Percentiles rank a stretch among this genome's conserved stretches.
Conservation (phyloP, 1,284 basidiomycete species). For the Cryptococcus deneoformans region DNA sequence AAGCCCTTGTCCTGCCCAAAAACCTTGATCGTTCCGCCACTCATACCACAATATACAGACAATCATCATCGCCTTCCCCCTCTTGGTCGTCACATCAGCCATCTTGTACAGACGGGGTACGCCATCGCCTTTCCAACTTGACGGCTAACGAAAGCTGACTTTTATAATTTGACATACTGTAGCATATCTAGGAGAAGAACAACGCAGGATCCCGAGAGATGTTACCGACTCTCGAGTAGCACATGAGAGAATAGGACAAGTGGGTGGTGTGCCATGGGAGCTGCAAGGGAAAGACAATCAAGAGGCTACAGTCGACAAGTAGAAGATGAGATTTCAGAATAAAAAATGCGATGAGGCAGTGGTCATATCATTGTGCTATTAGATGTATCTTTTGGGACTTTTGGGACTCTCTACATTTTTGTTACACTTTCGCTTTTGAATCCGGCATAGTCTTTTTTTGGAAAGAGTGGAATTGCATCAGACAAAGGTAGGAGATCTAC, state of each 20-base stretch:
- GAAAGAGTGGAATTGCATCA: too few relatives aligned
- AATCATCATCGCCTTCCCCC: slow-evolving; percentile 45
- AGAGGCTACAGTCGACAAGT: too few relatives aligned
- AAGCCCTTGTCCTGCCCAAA: background rate
- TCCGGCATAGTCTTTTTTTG: too few relatives aligned
- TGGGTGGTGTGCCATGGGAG: slow-evolving; percentile 34
- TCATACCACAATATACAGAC: slow-evolving; percentile 22
- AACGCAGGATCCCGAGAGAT: slow-evolving; percentile 31
- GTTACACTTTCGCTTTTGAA: too few relatives aligned
- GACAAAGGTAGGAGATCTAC: too few relatives aligned
- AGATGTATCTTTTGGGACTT: too few relatives aligned
- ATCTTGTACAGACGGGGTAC: slow-evolving; percentile 46
- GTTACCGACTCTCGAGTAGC: slow-evolving; percentile 16
- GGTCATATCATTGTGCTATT: too few relatives aligned
- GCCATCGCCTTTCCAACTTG: slow-evolving; percentile 1
- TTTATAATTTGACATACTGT: background rate
- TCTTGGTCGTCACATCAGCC: slow-evolving; percentile 44
- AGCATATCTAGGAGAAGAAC: slow-evolving; percentile 45
- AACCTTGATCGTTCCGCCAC: background rate
- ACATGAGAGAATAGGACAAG: slow-evolving; percentile 16
- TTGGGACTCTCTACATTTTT: too few relatives aligned
- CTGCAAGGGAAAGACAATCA: slow-evolving; percentile 14
- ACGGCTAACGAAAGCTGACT: too few relatives aligned
- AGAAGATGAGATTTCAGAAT: too few relatives aligned
- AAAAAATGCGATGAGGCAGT: too few relatives aligned